Base-by-base conservation (phyloP, 2,329 filamentous ascomycete species). In the Aspergillus clavatus region DNA sequence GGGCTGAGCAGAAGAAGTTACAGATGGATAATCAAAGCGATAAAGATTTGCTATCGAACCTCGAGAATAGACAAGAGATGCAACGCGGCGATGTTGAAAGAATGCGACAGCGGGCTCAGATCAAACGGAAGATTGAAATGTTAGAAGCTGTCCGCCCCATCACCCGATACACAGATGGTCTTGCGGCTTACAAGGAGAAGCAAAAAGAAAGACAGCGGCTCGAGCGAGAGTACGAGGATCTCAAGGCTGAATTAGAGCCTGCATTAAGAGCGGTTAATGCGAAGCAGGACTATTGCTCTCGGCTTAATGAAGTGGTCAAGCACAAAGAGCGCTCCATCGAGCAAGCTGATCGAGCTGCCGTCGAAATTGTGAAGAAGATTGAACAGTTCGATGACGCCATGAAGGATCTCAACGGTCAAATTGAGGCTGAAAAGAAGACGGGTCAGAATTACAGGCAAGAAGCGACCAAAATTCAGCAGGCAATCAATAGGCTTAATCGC, bases 11-110 rank as follows among this genome's bases (percentile, higher is more conserved):
- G 60, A 89, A 86, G 56, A 73, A 75, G 18, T 56, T 84, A 1
- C 76, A 84, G 53, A 67, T 74, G 14, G 73, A 80, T 42, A 76
- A 81, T 24, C 75, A 80, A 14, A 72, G 70, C 3, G 79, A 87
- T 43, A 68, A 73, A 27, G 84, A 87, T 38, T 73, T 77, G 21
- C 70, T 97, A 6, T 74, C 74, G 41, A 81, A 78, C 43, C 72
- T 91, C 38, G 82, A 95, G 61, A 77, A 72, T 31, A 82, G 89
- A 22, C 91, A 97, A 59, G 76, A 77, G 42, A 78, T 81, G 40
- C 80, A 94, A 36, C 81, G 87, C 58, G 83, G 80, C 7, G 90
- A 96, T 58, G 89, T 97, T 19, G 84, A 94, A 56, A 83, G 87
- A 52, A 78, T 93, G 59, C 80, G 81, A 39, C 85, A 97, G 63